These are phyloP conservation scores for Lasiodiplodia citricola DNA, from an alignment of 2,329 filamentous ascomycete species.

Conservation along the genomic window DNA sequence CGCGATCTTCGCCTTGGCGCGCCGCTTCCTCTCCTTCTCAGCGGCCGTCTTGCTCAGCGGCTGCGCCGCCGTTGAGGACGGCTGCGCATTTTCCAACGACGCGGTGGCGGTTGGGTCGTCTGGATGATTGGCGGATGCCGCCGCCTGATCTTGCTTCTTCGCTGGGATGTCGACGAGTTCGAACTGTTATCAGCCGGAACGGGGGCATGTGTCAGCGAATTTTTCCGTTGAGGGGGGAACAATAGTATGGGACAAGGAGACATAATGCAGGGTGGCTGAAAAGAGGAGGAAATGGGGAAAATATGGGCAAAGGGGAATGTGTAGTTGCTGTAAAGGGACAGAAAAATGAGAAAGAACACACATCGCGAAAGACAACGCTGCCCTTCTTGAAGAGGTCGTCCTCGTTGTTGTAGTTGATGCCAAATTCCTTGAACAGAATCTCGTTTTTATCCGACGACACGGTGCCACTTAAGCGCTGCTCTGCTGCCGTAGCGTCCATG, in stretches of 20 bases:
- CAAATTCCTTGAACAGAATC: slow-evolving; percentile 85
- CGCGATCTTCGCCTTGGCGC: slow-evolving; percentile 78
- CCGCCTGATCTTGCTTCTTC: neutral
- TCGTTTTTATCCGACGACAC: slow-evolving; percentile 91
- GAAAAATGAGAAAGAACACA: slow-evolving; percentile 46
- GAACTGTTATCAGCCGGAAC: neutral
- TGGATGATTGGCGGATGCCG: slow-evolving; percentile 40
- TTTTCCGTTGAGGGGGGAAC: neutral
- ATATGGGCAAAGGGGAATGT: neutral
- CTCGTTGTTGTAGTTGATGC: slow-evolving; percentile 98
- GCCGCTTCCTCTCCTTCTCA: slow-evolving; percentile 82
- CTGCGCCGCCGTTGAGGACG: neutral
- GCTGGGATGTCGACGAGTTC: slow-evolving; percentile 16
- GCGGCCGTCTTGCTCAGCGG: slow-evolving; percentile 75
- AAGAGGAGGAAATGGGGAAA: neutral
- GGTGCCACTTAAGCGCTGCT: slow-evolving; percentile 80
- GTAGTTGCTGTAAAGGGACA: neutral
- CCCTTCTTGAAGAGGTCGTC: slow-evolving; percentile 91
- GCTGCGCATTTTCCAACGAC: slow-evolving; percentile 9
- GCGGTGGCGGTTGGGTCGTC: slow-evolving; percentile 36
- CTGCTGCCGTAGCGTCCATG: slow-evolving; percentile 77
- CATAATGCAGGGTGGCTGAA: no score
- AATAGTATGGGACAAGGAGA: no score
- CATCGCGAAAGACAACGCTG: slow-evolving; percentile 81
- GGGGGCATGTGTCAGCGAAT: no score